phyloP scores from a whole-genome alignment of 208 protist genomes.

The Lotmaria passim region DNA sequence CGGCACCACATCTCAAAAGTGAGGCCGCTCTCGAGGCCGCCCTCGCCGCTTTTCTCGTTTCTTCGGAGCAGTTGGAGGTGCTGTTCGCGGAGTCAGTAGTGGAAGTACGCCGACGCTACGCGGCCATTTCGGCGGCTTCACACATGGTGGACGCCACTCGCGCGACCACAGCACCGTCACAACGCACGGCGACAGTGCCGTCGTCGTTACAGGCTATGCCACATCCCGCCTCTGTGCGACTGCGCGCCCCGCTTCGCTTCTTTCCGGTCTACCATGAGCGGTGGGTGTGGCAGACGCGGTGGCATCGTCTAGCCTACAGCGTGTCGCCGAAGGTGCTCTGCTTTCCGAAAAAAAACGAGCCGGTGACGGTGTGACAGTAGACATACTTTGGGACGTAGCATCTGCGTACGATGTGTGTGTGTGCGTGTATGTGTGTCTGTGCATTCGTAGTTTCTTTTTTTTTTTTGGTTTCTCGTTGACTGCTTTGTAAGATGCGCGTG shows the following conservation, averaged over 20 bases:
- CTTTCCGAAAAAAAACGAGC: background rate
- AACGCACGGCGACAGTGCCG: too few species aligned
- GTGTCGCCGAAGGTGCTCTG: background rate
- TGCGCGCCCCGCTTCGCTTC: constrained; percentile 9
- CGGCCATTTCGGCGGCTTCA: background rate
- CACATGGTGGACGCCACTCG: background rate
- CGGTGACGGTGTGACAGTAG: background rate
- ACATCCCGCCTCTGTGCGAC: background rate
- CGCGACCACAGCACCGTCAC: background rate
- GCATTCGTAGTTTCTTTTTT: background rate
- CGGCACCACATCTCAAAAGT: too few species aligned
- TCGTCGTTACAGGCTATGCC: background rate
- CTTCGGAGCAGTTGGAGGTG: constrained; percentile 26
- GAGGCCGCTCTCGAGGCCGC: constrained; percentile 5
- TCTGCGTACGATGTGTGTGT: background rate
- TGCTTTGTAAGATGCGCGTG: too few species aligned
- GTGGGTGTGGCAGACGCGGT: constrained; percentile 27
- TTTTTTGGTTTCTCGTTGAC: background rate
- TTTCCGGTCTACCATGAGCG: constrained; percentile 28
- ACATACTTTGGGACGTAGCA: background rate
- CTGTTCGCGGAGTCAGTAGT: constrained; percentile 28
- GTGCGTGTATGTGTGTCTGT: background rate
- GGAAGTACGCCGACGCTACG: constrained; percentile 12
- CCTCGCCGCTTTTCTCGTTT: constrained; percentile 22
- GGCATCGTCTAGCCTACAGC: constrained; percentile 1